Evolutionary conservation across 371 early-diverging fungal species (phyloP), one percentile per base, ranked within the genome.

Genomic region (Blakeslea trispora): DNA sequence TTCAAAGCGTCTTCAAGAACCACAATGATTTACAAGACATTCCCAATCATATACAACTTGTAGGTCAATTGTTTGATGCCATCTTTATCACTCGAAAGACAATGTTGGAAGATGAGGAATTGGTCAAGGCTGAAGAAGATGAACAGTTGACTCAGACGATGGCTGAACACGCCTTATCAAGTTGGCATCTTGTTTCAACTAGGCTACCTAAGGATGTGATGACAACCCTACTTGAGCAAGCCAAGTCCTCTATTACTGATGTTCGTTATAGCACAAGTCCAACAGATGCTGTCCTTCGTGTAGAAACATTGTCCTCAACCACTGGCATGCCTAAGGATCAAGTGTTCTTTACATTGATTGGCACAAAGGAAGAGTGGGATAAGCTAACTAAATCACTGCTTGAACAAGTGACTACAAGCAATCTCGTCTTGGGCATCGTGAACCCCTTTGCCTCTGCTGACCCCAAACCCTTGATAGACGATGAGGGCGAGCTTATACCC

Each of bases 181-280:
- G 63, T 18, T 72, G 72, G 72, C 49, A 61, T 9, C 43, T 18
- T 2, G 47, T 72, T 32, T 47, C 47, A 0, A 41, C 17, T 0
- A 52, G 24, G 28, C 24, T 60, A 5, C 21, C 54, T 22, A 56
- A 56, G 23, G 53, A 55, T 31, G 28, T 0, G 31, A 62, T 9
- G 34, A 39, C 43, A 2, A 15, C 53, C 15, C 45, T 82, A 15
- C 55, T 72, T 3, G 59, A 61, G 0, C 79, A 76, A n/a, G 60
- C 81, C 17, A 75, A 66, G 50, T 24, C 50, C 13, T 74, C 78
- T 7, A 74, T 85, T 32, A 57, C 59, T 5, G 69, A 85, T 51
- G 58, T 82, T 39, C 64, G 53, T 3, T 76, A 66, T 48, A 44
- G 69, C 45, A 69, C 54, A 22, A 72, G 72, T 46, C 70, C 75